These are phyloP conservation scores for Syncephalastrum monosporum DNA, from an alignment of 371 early-diverging fungal species.

Conservation along the genomic window DNA sequence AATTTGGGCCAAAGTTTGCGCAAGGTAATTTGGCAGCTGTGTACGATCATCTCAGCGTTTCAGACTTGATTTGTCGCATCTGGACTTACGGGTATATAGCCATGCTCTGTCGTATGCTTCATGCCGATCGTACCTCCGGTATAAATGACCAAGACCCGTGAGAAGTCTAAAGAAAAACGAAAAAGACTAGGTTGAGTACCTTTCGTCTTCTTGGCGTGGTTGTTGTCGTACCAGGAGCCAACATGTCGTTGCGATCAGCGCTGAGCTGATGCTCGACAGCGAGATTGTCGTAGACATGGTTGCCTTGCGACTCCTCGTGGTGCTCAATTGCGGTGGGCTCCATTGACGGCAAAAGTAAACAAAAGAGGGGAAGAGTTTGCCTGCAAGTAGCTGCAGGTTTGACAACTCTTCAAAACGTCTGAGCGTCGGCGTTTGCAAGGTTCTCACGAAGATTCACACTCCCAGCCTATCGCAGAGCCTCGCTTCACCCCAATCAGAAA, in stretches of 20 bases:
- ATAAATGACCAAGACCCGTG: conserved; percentile 87
- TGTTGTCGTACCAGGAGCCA: conserved; percentile 40
- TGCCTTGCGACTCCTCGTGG: no score
- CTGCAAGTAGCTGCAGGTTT: no score
- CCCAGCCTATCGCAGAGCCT: no score
- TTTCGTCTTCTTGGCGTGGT: background rate
- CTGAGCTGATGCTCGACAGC: conserved; percentile 47
- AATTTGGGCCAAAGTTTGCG: conserved; percentile 71
- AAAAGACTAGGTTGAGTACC: background rate
- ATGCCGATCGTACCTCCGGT: conserved; percentile 97
- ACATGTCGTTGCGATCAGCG: conserved; percentile 51
- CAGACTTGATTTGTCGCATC: background rate
- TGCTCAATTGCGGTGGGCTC: no score
- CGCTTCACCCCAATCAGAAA: no score
- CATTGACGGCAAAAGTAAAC: no score
- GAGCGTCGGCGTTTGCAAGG: no score
- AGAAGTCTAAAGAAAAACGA: conserved; percentile 57
- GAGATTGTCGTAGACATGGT: conserved; percentile 30
- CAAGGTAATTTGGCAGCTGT: conserved; percentile 70
- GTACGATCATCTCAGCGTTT: background rate
- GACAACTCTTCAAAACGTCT: no score
- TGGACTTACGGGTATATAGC: conserved; percentile 71
- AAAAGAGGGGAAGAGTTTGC: no score
- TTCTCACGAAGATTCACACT: no score
- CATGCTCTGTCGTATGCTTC: conserved; percentile 74